Base-by-base conservation (phyloP, 768 basidiomycete species). In the Zangia roseola region DNA sequence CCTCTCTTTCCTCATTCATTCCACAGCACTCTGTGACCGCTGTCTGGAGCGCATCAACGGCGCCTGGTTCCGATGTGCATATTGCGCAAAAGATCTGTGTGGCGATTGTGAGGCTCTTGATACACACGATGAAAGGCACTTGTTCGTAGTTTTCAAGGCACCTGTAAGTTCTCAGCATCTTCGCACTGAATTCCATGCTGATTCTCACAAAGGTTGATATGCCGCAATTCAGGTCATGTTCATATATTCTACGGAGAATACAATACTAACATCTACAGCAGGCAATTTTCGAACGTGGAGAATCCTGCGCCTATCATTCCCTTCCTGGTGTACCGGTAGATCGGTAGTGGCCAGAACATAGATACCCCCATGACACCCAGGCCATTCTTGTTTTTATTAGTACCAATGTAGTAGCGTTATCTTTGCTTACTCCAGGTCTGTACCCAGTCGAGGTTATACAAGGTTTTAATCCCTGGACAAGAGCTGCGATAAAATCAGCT, bases 111-210 rank as follows among this genome's bases (percentile, higher is more conserved):
- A 94, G 65, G 75, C 71, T 39, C 70, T 88, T 23, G 91, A 91
- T 60, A 86, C 86, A 38, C 94, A 97, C 61, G 80, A 94, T 57
- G 75, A 80, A 50, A 82, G 80, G 1, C 94, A 95, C 61, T 69
- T 91, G 36, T 97, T 94, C 67, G 74, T 94, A 28, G 88, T 89
- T 8, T 87, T 97, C 72, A 97, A 97, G 67, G 82, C 91, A 2
- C 72, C 76, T 35, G 91, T 91, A 53, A 67, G 79, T 65, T 20
- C 5, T 30, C 39, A 10, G 14, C 20, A 16, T 26, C 19, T 43
- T 42, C 30, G 13, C 24, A 37, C 17, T 37, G 13, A 36, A 7
- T 20, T 20, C n/a, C 7, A n/a, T 49, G 36, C 43, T 60, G 47
- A 14, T 46, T 49, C 33, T n/a, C 19, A 45, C 28, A 48, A 31